phyloP scores from a whole-genome alignment of 495 filamentous ascomycete genomes.

The Cryomyces minteri region DNA sequence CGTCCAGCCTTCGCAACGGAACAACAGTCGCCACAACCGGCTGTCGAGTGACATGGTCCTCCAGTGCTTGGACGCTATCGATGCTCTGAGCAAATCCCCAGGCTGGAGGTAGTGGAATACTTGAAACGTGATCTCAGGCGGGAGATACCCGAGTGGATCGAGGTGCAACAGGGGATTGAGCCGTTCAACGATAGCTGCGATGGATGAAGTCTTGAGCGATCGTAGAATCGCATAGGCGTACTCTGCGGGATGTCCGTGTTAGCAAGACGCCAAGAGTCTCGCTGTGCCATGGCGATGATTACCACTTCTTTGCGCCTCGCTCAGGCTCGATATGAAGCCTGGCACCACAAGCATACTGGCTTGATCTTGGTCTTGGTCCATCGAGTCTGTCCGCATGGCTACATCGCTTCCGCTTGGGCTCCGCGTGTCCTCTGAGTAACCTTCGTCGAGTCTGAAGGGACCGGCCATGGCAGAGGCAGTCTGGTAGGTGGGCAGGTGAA shows the following conservation, averaged over 20 bases:
- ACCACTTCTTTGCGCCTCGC: conserved; percentile 37
- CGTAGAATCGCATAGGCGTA: conserved; percentile 47
- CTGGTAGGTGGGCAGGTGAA: background rate
- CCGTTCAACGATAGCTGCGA: conserved; percentile 59
- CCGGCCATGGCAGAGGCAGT: background rate
- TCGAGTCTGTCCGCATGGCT: conserved; percentile 16
- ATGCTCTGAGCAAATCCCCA: conserved; percentile 54
- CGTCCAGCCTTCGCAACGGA: conserved; percentile 70
- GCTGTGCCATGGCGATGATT: background rate
- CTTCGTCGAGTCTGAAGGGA: conserved; percentile 40
- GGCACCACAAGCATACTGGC: conserved; percentile 18
- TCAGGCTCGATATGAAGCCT: conserved; percentile 32
- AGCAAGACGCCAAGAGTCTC: too few relatives aligned
- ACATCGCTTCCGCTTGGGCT: conserved; percentile 32
- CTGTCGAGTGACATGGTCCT: conserved; percentile 63
- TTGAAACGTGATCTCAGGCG: conserved; percentile 73
- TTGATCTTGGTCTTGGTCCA: conserved; percentile 15
- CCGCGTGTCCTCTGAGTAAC: conserved; percentile 45
- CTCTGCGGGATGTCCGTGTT: conserved; percentile 18
- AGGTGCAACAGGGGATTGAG: conserved; percentile 71
- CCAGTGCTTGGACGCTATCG: conserved; percentile 65
- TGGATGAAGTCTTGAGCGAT: conserved; percentile 53
- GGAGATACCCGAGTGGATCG: conserved; percentile 72
- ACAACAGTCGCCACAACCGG: conserved; percentile 70
- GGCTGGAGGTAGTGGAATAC: conserved; percentile 75